Conservation (phyloP, 2,329 filamentous ascomycete genomes). For the Fusarium robinianum region DNA sequence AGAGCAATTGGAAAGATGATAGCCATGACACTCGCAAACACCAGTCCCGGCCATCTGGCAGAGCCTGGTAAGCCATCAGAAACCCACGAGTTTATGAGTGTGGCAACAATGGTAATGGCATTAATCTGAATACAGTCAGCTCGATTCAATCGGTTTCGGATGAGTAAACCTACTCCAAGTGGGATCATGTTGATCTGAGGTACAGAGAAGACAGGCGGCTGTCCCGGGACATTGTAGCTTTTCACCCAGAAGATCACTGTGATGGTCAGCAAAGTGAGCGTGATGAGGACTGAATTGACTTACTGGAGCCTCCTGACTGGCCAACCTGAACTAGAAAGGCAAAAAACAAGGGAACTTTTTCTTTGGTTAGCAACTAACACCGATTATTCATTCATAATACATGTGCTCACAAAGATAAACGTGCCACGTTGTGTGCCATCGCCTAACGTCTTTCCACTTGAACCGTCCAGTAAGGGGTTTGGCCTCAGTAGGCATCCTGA, state of each 20-base stretch:
- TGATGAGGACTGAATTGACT: background rate
- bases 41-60: background rate
- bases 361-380: background rate
- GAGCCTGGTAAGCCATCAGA: constrained; percentile 4
- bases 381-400: accelerated
- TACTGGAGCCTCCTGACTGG: constrained; percentile 2
- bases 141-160: background rate
- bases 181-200: constrained; percentile 3
- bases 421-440: constrained; percentile 3
- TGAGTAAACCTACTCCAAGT: background rate
- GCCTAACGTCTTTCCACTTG: constrained; percentile 1
- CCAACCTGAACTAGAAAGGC: constrained; percentile 1
- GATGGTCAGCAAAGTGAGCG: background rate
- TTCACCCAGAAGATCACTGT: constrained; percentile 4
- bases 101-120: background rate
- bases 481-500: background rate
- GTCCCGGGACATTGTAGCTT: background rate
- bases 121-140: background rate
- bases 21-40: constrained; percentile 1
- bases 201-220: background rate
- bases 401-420: constrained; percentile 1
- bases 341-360: constrained; percentile 1
- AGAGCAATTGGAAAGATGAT: constrained; percentile 4
- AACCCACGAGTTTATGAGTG: constrained; percentile 3
- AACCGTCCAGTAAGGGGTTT: constrained; percentile 1